Conservation (phyloP, 352 stramenopile species). For the Phytophthora rubi region DNA sequence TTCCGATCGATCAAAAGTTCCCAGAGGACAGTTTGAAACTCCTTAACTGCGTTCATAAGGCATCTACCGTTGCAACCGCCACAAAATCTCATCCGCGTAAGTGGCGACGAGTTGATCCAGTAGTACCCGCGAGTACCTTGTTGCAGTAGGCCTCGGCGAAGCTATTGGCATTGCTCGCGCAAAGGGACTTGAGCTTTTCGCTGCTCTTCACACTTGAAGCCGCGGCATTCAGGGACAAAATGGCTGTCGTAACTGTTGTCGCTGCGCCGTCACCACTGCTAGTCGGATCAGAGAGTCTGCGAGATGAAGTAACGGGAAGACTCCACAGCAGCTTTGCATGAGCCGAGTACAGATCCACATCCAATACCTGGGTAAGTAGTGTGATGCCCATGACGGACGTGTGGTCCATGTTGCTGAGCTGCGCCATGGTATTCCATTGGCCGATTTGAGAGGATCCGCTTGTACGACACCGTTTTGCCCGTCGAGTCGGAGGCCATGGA, state of each 20-base stretch:
- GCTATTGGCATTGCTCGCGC: neutral
- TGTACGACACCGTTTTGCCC: conserved; percentile 22
- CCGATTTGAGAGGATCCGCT: conserved; percentile 26
- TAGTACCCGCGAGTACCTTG: neutral
- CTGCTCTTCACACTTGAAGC: neutral
- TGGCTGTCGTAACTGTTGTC: neutral
- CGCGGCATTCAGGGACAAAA: neutral
- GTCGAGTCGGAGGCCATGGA: conserved; percentile 34
- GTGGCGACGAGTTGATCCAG: neutral
- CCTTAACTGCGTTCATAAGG: too few species aligned
- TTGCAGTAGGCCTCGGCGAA: neutral
- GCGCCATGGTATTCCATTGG: conserved; percentile 44
- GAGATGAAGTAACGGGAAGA: neutral
- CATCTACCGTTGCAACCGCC: too few species aligned
- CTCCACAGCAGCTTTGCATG: conserved; percentile 20
- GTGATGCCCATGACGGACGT: conserved; percentile 41
- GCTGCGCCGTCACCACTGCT: neutral
- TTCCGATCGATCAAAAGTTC: too few species aligned
- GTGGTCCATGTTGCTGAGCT: conserved; percentile 39
- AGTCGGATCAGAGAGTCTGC: neutral
- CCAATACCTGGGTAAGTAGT: conserved; percentile 35
- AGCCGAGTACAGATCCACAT: conserved; percentile 24
- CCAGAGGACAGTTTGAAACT: too few species aligned
- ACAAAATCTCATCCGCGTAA: neutral
- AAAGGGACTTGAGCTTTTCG: neutral